These are phyloP conservation scores for Pythium pectinolyticum DNA, from an alignment of 352 stramenopile genomes.

Conservation along the genomic window DNA sequence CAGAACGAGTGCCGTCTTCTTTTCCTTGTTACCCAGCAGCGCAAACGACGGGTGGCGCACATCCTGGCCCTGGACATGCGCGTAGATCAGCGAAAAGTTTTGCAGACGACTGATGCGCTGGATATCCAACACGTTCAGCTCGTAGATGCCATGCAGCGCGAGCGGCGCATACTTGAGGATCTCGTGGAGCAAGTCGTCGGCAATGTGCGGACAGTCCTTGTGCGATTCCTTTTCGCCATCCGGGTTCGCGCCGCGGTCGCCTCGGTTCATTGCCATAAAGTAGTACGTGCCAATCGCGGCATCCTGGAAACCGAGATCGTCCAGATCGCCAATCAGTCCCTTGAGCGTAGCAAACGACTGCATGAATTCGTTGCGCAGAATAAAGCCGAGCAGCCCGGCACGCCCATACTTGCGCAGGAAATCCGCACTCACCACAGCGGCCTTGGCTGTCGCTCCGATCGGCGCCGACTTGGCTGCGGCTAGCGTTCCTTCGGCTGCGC, in stretches of 20 bases:
- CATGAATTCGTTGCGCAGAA: conserved; percentile 88
- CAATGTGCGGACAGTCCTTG: conserved; percentile 50
- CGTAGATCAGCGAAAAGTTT: conserved; percentile 78
- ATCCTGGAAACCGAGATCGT: conserved; percentile 83
- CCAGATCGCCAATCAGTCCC: conserved; percentile 73
- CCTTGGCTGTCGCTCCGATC: conserved; percentile 79
- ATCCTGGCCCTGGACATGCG: conserved; percentile 80
- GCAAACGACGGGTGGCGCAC: conserved; percentile 81
- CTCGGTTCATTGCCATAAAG: conserved; percentile 88
- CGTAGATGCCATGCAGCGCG: conserved; percentile 82
- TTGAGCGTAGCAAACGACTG: conserved; percentile 87
- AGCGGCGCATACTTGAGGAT: conserved; percentile 76
- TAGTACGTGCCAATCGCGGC: conserved; percentile 85
- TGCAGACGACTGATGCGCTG: conserved; percentile 81
- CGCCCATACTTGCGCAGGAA: conserved; percentile 85
- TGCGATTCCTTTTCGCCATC: conserved; percentile 64
- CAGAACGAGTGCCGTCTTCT: conserved; percentile 73
- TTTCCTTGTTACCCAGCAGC: conserved; percentile 74
- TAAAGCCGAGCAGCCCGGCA: conserved; percentile 77
- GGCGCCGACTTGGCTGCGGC: conserved; percentile 75
- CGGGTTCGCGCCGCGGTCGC: conserved; percentile 69
- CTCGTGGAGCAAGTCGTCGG: conserved; percentile 70
- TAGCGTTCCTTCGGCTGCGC: conserved; percentile 74
- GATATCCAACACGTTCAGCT: conserved; percentile 81
- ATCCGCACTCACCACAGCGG: conserved; percentile 82